Evolutionary conservation across 306 rosid genomes (phyloP).

Genomic region (Senna siamea): DNA sequence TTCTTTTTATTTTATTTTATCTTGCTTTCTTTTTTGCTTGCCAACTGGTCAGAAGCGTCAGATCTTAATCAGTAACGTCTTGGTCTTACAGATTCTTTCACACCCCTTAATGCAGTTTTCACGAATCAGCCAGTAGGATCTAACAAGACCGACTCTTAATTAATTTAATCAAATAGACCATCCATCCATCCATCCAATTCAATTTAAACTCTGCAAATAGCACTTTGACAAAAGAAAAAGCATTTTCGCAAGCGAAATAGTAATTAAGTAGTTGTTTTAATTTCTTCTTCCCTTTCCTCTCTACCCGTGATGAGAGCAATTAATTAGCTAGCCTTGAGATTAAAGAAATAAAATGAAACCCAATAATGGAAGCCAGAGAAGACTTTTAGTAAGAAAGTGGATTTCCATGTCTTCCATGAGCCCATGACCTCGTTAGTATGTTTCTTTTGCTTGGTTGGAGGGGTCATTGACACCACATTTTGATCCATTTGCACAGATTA

Average conservation of each 20-base stretch:
- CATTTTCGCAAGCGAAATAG: neutral
- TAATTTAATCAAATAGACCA: neutral
- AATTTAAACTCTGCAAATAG: neutral
- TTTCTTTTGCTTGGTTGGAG: slow-evolving; percentile 2
- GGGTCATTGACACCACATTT: slow-evolving; percentile 21
- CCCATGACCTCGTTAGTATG: slow-evolving; percentile 21
- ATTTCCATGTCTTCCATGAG: slow-evolving; percentile 34
- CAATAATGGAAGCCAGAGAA: neutral
- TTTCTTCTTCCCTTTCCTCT: no score
- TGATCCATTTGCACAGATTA: slow-evolving; percentile 39
- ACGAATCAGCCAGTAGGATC: slow-evolving; percentile 40
- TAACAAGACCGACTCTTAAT: neutral
- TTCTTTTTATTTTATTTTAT: no score
- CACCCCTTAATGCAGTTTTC: slow-evolving; percentile 42
- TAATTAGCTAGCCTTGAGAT: no score
- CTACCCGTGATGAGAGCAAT: neutral
- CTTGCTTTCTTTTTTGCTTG: slow-evolving; percentile 54
- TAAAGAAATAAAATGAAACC: neutral
- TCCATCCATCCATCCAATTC: neutral
- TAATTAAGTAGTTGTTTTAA: neutral
- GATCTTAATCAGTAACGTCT: slow-evolving; percentile 60
- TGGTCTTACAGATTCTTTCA: slow-evolving; percentile 54
- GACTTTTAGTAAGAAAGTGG: slow-evolving; percentile 12
- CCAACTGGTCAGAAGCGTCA: slow-evolving; percentile 73
- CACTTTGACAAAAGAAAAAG: neutral